Base-by-base conservation (phyloP, 2,329 filamentous ascomycete genomes). In the Pseudocercospora fuligena region DNA sequence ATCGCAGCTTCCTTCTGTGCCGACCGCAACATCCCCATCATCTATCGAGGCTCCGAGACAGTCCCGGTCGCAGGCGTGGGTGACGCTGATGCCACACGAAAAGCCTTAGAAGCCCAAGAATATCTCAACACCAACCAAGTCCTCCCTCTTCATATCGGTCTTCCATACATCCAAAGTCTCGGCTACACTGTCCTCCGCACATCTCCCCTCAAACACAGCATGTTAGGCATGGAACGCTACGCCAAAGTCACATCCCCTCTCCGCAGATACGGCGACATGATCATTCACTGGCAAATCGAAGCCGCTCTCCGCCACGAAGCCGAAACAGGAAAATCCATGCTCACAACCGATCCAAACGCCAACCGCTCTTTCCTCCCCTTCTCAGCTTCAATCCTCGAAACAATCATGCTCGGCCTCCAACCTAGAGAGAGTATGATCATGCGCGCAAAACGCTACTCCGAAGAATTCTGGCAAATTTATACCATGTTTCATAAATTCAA, bases 271-370 rank as follows among this genome's bases (percentile, higher is more conserved):
- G 81, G 80, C 56, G 88, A 90, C 75, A 82, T 90, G 74, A 80
- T 90, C 54, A 79, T 82, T 11, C 87, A 89, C 73, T 90, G 88
- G 82, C 88, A 90, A 70, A 88, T 89, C 56, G 87, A 89, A 78
- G 85, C 87, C 6, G 87, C 86, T 1, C 71, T 90, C 47, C 84
- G 85, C 11, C 82, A 85, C 67, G 87, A 89, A 76, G 81, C 83
- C 11, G 72, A 77, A 31, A 79, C 80, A 4, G 82, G 82, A 14
- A 75, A 76, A 21, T 79, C 73, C n/a, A 78, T 86, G 25, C 31
- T 70, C 31, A 71, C 81, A 57, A 74, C 74, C 29, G 23, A 43
- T 67, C 6, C 16, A 21, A 16, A 63, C 64, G 36, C 76, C 56
- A 64, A 70, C 56, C 68, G 73, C 9, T 69, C 64, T 19, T 73